Base-by-base conservation (phyloP, 2,329 filamentous ascomycete species). In the Scedosporium aurantiacum region DNA sequence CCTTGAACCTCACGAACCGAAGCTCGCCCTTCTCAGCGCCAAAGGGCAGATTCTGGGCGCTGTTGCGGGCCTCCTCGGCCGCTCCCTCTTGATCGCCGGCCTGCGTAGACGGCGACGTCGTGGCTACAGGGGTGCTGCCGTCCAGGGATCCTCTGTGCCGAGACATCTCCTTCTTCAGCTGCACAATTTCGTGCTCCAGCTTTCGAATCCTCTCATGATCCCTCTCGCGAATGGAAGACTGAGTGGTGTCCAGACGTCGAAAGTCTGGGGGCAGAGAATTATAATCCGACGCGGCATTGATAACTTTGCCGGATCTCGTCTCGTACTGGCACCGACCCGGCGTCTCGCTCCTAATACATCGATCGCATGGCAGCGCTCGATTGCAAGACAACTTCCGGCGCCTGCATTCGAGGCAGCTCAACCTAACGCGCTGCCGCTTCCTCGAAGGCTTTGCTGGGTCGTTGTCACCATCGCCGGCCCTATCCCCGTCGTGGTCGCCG, bases 351-450 rank as follows among this genome's bases (percentile, higher is more conserved):
- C 84, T 84, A 70, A 84, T 77, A 70, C 82, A 85, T 56, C 82
- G 79, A 70, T 84, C 81, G 68, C 82, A 85, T 25, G 82, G 82
- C 66, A 84, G 78, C 68, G 82, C 82, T 63, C 82, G 76, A 70
- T 84, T 83, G 69, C 82, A 85, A 27, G 82, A 84, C 43, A 85
- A 74, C 73, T 85, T 85, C 61, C 82, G 76, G 60, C 82, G 77
- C 50, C 82, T 80, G 66, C 82, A 85, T 66, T 84, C 82, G 50
- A 85, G 76, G 64, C 82, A 85, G 57, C 81, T 83, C 52, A 85
- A 75, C 16, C 82, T 75, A 55, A 85, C 79, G 43, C 82, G 77
- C 73, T 85, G 82, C 37, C 82, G 74, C 72, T 85, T 85, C 63
- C 82, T 27, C 1, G 60, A 57, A 1, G 60, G 60, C 32, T 61